Base-by-base conservation (phyloP, 345 rosid species). In the Pelargonium nanum region DNA sequence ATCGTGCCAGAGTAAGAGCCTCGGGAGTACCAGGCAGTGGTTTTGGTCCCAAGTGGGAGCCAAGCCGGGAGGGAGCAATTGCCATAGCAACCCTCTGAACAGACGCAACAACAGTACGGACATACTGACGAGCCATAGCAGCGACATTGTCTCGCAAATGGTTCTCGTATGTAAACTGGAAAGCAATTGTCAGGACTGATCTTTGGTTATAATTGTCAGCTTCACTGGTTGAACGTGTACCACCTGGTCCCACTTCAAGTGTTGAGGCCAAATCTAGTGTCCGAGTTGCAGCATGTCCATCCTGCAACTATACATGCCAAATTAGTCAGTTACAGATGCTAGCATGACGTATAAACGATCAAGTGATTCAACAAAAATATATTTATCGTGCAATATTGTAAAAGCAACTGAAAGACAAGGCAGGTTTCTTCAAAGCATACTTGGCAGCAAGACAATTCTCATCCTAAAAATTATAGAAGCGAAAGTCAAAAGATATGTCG, bases 41-140 rank as follows among this genome's bases (percentile, higher is more conserved):
- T 65, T 85, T 82, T 21, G 81, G 75, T 24, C 82, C 78, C 28
- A 81, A 40, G 21, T 34, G 67, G 8, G 85, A 66, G 73, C 76
- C 67, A 50, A 78, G 74, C 60, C 76, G 75, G 45, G 87, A 81
- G 16, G 96, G 98, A 9, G 96, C 74, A 67, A 92, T 92, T 56
- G 96, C 98, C 81, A 89, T 72, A 67, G 98, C 96, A 71, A 92
- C 93, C 81, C 98, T 87, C 78, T 92, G 98, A 62, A 92, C 96
- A 6, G 96, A 92, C 12, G 89, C 95, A 53, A 92, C 89, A 25
- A 89, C 82, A 74, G 84, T 82, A 4, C 93, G 85, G 52, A 92
- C 88, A 32, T 89, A 92, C 59, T 89, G 96, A 53, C 96, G 95
- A 52, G 98, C 98, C 96, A 92, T 92, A 23, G 86, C 82, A 59